Conservation (phyloP, 352 stramenopile genomes). For the Globisporangium barbulae region DNA sequence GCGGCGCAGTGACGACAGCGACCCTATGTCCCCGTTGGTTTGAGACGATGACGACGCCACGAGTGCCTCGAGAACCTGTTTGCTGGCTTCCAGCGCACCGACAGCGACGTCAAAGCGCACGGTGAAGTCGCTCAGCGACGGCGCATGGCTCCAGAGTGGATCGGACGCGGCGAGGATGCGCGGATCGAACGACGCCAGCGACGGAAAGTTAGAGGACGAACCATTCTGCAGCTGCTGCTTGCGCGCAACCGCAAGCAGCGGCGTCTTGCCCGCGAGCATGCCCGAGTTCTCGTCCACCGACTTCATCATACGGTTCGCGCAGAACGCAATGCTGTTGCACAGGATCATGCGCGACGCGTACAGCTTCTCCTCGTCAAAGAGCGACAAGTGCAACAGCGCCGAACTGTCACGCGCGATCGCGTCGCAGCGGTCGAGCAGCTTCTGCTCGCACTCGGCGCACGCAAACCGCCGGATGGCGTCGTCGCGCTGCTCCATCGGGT, state of each 20-base stretch:
- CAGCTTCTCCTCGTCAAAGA: conserved; percentile 78
- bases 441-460: conserved; percentile 41
- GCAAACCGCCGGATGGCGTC: conserved; percentile 31
- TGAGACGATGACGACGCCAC: conserved; percentile 17
- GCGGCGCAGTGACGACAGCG: conserved; percentile 14
- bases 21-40: neutral
- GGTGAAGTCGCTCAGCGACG: conserved; percentile 59
- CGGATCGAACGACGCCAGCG: conserved; percentile 46
- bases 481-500: conserved; percentile 54
- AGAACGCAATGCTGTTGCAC: conserved; percentile 76
- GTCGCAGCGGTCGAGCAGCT: conserved; percentile 42
- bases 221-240: conserved; percentile 27
- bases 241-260: conserved; percentile 44
- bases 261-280: conserved; percentile 30
- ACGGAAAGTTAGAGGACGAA: conserved; percentile 35
- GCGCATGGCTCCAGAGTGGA: conserved; percentile 55
- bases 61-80: conserved; percentile 36
- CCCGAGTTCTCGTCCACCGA: conserved; percentile 36
- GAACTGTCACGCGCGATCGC: conserved; percentile 18
- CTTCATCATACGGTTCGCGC: conserved; percentile 66
- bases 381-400: conserved; percentile 48
- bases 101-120: conserved; percentile 49
- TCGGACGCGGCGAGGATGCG: conserved; percentile 56
- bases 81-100: conserved; percentile 44
- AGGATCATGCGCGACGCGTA: conserved; percentile 80